Conservation (phyloP, 2,329 filamentous ascomycete genomes). For the Calonectria crousiana region DNA sequence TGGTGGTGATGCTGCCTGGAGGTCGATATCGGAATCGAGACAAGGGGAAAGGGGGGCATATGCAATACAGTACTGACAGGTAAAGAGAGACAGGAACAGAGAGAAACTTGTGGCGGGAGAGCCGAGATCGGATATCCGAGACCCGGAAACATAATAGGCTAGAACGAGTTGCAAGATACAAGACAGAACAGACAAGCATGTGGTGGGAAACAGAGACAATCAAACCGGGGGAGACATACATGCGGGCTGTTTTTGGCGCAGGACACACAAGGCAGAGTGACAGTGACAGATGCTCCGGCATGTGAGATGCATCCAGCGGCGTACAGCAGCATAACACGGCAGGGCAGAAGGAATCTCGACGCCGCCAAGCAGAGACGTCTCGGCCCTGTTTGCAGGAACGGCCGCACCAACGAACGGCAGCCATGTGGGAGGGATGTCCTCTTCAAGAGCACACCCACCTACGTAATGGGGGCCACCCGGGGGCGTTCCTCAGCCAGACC, state of each 20-base stretch:
- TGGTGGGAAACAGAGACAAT: not conserved
- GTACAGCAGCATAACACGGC: conserved; percentile 4
- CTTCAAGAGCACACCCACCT: conserved; percentile 16
- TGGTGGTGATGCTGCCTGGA: not conserved
- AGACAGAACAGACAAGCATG: not conserved
- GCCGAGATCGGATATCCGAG: conserved; percentile 19
- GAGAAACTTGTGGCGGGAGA: not conserved
- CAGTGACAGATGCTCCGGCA: conserved; percentile 3
- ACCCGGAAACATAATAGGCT: not conserved
- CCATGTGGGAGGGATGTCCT: conserved; percentile 19
- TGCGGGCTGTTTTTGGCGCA: conserved; percentile 9
- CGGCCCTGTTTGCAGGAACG: not conserved
- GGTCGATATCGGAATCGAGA: conserved; percentile 2
- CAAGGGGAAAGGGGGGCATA: not conserved
- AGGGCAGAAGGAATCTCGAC: conserved; percentile 20
- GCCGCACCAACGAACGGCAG: conserved; percentile 23
- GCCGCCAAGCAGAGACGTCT: conserved; percentile 12
- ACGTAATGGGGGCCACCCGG: conserved; percentile 14
- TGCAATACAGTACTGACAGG: not conserved
- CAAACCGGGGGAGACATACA: conserved; percentile 3
- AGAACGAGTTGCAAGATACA: not conserved
- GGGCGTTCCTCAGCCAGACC: conserved; percentile 28
- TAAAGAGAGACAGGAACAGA: not conserved
- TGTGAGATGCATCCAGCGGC: not conserved
- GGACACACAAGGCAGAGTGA: conserved; percentile 14